These are phyloP conservation scores for Chiua sp. DNA, from an alignment of 1,284 basidiomycete species.

Conservation along the genomic window DNA sequence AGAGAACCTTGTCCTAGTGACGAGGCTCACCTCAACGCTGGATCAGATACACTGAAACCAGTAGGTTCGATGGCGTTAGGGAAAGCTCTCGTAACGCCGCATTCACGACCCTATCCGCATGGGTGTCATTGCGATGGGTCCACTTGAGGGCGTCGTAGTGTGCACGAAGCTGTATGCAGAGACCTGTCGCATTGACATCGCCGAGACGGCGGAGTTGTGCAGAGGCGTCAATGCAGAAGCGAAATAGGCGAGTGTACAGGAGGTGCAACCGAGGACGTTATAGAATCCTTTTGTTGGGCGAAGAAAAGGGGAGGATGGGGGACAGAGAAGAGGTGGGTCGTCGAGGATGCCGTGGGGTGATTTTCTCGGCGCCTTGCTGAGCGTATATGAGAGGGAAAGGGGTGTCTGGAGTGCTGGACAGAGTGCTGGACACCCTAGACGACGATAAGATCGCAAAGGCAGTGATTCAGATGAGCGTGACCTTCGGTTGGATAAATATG, in stretches of 20 bases:
- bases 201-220: slow-evolving; percentile 58
- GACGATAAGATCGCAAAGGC: too few relatives aligned
- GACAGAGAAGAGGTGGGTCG: slow-evolving; percentile 46
- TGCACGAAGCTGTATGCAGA: slow-evolving; percentile 51
- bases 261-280: slow-evolving; percentile 42
- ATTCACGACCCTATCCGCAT: slow-evolving; percentile 50
- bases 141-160: slow-evolving; percentile 48
- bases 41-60: slow-evolving; percentile 48
- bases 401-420: too few relatives aligned
- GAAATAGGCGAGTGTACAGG: slow-evolving; percentile 67
- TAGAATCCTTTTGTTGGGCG: slow-evolving; percentile 51
- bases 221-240: slow-evolving; percentile 61
- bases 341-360: slow-evolving; percentile 56
- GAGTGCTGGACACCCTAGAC: too few relatives aligned
- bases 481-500: too few relatives aligned
- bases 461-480: too few relatives aligned
- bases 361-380: slow-evolving; percentile 41
- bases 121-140: slow-evolving; percentile 47
- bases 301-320: slow-evolving; percentile 54
- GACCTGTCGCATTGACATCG: slow-evolving; percentile 41
- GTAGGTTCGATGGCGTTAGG: slow-evolving; percentile 38
- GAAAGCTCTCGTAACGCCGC: slow-evolving; percentile 44
- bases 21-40: slow-evolving; percentile 30
- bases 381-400: too few relatives aligned
- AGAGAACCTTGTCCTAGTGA: slow-evolving; percentile 34